Evolutionary conservation across 306 rosid genomes (phyloP), one percentile per base, ranked within the genome.

Genomic region (Sindora glabra): DNA sequence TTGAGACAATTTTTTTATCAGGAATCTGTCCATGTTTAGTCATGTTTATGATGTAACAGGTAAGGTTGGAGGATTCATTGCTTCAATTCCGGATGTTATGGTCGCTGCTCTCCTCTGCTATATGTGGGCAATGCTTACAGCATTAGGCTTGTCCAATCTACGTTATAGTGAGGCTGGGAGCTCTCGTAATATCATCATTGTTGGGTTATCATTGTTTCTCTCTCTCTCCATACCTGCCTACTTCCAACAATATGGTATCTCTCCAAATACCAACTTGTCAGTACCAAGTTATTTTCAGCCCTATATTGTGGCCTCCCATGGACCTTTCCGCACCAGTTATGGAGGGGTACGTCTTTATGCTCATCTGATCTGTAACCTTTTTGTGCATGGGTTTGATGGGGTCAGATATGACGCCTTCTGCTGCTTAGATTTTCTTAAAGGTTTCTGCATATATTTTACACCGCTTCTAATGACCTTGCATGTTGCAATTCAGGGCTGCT

Each of bases 91-190:
- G 15, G 82, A 82, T 51, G 99, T 92, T 60, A 89, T 92, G 82
- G 95, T 92, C 75, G 99, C 99, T 48, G 99, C 96, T 54, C 95
- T 92, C 27, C 94, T 92, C 50, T 92, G 99, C 79, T 86, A 78
- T 64, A 89, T 92, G 97, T 92, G 99, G 95, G 99, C 94, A 47
- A 89, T 92, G 96, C 95, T 89, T 71, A 68, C 95, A 10, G 99
- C 97, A 40, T 79, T 89, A 53, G 97, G 99, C 67, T 77, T 92
- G 78, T 92, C 99, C 37, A 92, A 92, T 76, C 89, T 92, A 63
- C 99, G 99, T 13, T 92, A 92, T 26, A 92, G 97, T 65, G 97
- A 92, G 84, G 99, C 99, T 8, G 97, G 99, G 64, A 92, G 99
- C 80, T 92, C 99, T 50, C 95, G 99, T 23, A 92, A 92, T 70